Evolutionary conservation across 2,329 filamentous ascomycete genomes (phyloP), one percentile per base, ranked within the genome.

Genomic region (Xylariaceae sp.): DNA sequence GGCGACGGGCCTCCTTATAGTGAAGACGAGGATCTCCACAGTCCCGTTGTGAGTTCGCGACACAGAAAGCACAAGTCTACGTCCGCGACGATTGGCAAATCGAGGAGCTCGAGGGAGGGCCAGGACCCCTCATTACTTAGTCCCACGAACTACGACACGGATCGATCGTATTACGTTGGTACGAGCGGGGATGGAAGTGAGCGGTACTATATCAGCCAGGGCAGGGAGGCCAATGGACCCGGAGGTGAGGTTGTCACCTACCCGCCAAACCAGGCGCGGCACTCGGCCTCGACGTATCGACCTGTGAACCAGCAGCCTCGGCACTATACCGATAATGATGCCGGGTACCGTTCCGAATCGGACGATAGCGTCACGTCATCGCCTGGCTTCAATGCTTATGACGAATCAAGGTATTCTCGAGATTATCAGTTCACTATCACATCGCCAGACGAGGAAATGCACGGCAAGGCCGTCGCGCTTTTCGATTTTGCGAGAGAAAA

Each of bases 401-500:
- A 91, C 65, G 81, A 90, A 67, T 89, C 86, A 50, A 83, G 91
- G 63, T 96, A 92, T 71, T 95, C 90, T 42, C 84, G 89, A 60
- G 90, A 96, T 70, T 97, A 96, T 69, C 89, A 95, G 63, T 96
- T 97, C 69, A 95, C 90, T 16, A 96, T 96, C 62, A 93, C 90
- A 14, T 95, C 90, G 13, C 91, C 92, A 5, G 94, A 97, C 69
- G 93, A 97, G 72, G 91, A 97, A 70, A 97, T 97, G 83, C 92
- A 97, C 66, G 94, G 94, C 45, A 96, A 96, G 68, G 92, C 91
- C 11, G 90, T 99, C 28, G 94, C 94, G 6, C 77, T 99, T 18
- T 99, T 96, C 68, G 92, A 97, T 68, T 99, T 99, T 72, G 86
- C 86, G 62, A 83, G 92, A 31, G 93, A 97, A 71, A 97, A 97